Percentiles rank a stretch among this genome's conserved stretches.
Evolutionary conservation across 371 early-diverging fungal species (phyloP).

Genomic region (Smittium culicis): DNA sequence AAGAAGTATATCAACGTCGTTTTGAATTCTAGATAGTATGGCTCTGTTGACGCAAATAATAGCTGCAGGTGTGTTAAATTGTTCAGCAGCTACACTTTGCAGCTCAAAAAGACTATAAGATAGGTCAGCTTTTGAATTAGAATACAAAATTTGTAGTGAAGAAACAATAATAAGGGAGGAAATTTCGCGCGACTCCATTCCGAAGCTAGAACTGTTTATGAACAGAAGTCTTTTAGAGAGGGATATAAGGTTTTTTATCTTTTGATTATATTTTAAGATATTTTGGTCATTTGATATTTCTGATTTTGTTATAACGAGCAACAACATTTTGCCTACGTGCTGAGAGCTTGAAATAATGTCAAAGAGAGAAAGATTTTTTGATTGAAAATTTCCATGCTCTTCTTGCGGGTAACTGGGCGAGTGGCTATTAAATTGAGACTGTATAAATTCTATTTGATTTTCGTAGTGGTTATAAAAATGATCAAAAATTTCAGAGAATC

Average conservation of each 20-base stretch:
- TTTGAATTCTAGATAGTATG: background rate
- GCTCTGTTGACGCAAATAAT: background rate
- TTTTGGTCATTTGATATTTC: background rate
- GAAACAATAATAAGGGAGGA: background rate
- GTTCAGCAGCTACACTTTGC: background rate
- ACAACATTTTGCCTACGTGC: background rate
- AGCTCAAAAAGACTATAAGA: background rate
- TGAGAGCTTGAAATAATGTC: background rate
- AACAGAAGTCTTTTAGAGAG: background rate
- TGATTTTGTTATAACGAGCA: background rate
- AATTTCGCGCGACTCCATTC: slow-evolving; percentile 8
- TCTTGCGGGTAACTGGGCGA: background rate
- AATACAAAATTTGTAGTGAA: background rate
- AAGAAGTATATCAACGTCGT: too few relatives aligned
- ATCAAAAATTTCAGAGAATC: too few relatives aligned
- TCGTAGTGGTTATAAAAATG: background rate
- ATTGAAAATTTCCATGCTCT: background rate
- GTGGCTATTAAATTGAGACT: background rate
- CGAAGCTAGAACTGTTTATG: background rate
- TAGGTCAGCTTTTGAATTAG: background rate
- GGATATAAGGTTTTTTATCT: background rate
- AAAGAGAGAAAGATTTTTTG: background rate
- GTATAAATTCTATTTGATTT: background rate
- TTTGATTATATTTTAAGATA: background rate
- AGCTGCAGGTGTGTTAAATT: background rate